Conservation (phyloP, 768 basidiomycete genomes). For the Suillus bovinus region DNA sequence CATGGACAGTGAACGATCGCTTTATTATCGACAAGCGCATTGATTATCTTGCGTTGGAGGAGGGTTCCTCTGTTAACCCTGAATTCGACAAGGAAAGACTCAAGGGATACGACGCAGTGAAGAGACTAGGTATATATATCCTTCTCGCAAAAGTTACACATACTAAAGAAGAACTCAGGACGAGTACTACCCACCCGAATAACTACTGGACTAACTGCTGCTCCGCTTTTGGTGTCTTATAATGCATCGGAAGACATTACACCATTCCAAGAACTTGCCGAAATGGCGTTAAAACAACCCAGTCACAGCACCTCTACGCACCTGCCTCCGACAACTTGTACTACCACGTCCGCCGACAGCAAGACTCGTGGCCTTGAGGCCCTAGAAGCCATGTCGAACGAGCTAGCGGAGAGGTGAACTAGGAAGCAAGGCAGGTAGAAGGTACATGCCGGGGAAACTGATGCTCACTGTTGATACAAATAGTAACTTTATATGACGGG, state of each 20-base stretch:
- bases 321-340: background rate
- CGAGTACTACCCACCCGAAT: conserved; percentile 52
- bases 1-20: conserved; percentile 70
- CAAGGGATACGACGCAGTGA: conserved; percentile 77
- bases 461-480: too few relatives aligned
- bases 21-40: conserved; percentile 69
- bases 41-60: conserved; percentile 86
- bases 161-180: conserved; percentile 34
- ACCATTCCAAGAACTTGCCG: conserved; percentile 22
- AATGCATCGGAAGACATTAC: conserved; percentile 21
- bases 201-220: conserved; percentile 40
- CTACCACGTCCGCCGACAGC: background rate
- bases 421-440: background rate
- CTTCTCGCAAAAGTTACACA: background rate
- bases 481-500: background rate
- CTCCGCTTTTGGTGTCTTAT: conserved; percentile 11
- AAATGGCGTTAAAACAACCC: conserved; percentile 20
- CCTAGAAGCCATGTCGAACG: conserved; percentile 1
- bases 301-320: background rate
- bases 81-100: conserved; percentile 61
- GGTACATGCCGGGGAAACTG: background rate
- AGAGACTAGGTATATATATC: conserved; percentile 48
- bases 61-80: conserved; percentile 78
- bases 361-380: background rate
- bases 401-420: background rate